Evolutionary conservation across 495 filamentous ascomycete species (phyloP), one percentile per base, ranked within the genome.

Genomic region (Neurospora terricola): DNA sequence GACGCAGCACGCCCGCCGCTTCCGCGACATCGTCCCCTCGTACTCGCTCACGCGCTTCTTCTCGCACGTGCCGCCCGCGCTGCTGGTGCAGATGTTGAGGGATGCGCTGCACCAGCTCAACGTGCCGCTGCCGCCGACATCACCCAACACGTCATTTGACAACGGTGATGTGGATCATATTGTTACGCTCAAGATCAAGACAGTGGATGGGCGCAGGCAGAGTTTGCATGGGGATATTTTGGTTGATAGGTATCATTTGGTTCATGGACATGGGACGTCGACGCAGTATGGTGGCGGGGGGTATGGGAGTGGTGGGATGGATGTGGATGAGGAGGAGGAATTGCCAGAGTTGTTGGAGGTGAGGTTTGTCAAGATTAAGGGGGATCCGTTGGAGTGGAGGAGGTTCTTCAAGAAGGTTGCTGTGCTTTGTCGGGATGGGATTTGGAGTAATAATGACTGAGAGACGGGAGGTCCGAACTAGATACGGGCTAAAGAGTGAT

Each of bases 381-480:
- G 96, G 14, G 96, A 99, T 85, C 96, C 96, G 12, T 81, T 99
- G 38, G 96, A 98, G 86, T 99, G 96, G 96, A 87, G 96, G 72
- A 87, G 96, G 70, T 95, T 99, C 79, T 99, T 99, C 86, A 99
- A 98, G 83, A 93, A 91, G 81, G 89, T 97, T 14, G 91, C 90
- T 21, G 84, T 94, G 72, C 83, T 94, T 38, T 96, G 94, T 83
- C 91, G 91, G 80, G 94, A 97, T 76, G 93, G 88, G 6, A 88
- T 98, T 54, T 87, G 81, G 74, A 96, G 81, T 70, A 81, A 80
- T 54, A 82, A 85, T 70, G 16, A 34, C 2, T 36, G 21, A 59
- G 21, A 54, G 43, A 30, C 27, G 27, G 34, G 34, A 34, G 34
- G 3, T 34, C 34, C 34, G 34, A 30, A 30, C 27, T 30, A 2